Base-by-base conservation (phyloP, 805 yeast genomes). In the Wickerhamomyces queroliae region DNA sequence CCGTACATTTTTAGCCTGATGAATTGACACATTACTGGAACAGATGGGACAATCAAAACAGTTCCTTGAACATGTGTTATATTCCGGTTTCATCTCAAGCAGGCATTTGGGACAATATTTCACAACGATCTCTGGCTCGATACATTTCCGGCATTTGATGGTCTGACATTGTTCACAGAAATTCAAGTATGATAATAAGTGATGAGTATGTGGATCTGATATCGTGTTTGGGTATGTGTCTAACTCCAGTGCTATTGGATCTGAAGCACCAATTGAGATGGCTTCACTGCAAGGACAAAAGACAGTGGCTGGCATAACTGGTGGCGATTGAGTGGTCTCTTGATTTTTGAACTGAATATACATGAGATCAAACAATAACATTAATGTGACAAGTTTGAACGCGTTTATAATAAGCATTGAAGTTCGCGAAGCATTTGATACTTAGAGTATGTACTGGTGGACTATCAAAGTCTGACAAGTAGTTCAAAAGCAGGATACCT, bases 251-350 rank as follows among this genome's bases (percentile, higher is more conserved):
- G 42, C 23, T 17, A 40, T 29, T 2, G 31, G 33, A 21, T 38
- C 46, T 7, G 28, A n/a, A 9, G 27, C 15, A 4, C 39, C 39
- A 0, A 39, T 23, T 1, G 53, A 45, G 2, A 53, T 37, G 5
- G 38, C 38, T 29, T 56, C 61, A 1, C 52, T 46, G 29, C 61
- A 56, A 0, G 61, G 59, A 30, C 61, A 56, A 35, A 56, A 56
- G n/a, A 48, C 32, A 6, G 22, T 12, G 5, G 18, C 33, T 3
- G 6, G 7, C 20, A 35, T 22, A 20, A 32, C 11, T 10, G 9
- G 11, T 10, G 12, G 35, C 18, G 20, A 32, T 19, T 5, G 13
- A 11, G 25, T 9, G 25, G 10, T 32, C 11, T 13, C 13, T 5
- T 19, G 9, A n/a, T 17, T 13, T 19, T 7, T 19, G 35, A 21